A percentile compares a stretch with the other conserved stretches of the same genome.
Conservation (phyloP, 2,329 filamentous ascomycete species). For the Lachnellula cervina region DNA sequence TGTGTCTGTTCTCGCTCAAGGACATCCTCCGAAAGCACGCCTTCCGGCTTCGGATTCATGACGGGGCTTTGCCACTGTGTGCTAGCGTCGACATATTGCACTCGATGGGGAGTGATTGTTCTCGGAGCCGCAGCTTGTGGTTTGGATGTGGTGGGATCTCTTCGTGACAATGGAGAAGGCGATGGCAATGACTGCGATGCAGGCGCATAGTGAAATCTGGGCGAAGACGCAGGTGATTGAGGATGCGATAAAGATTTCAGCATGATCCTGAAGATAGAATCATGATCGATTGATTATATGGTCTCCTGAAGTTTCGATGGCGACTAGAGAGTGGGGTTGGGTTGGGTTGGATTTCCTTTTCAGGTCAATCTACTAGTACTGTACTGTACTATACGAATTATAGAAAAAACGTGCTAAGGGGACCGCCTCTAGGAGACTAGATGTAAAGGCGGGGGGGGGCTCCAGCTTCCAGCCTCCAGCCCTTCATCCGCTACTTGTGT, state of each 20-base stretch:
- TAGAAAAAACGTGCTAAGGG: too few relatives aligned
- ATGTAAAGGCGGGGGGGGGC: too few relatives aligned
- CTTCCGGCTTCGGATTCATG: slow-evolving; percentile 19
- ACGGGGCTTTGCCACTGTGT: slow-evolving; percentile 28
- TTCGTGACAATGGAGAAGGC: slow-evolving; percentile 23
- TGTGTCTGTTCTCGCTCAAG: slow-evolving; percentile 2
- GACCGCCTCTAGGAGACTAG: too few relatives aligned
- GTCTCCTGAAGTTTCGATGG: not conserved
- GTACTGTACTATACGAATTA: too few relatives aligned
- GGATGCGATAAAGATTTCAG: slow-evolving; percentile 26
- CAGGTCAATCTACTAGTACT: not conserved
- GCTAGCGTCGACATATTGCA: slow-evolving; percentile 28
- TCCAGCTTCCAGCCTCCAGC: too few relatives aligned
- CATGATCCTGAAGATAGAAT: slow-evolving; percentile 24
- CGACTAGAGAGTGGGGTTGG: not conserved
- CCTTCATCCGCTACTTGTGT: too few relatives aligned
- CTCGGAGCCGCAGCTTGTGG: slow-evolving; percentile 13
- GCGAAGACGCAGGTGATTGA: slow-evolving; percentile 26
- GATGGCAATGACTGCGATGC: slow-evolving; percentile 18
- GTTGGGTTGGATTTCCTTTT: not conserved
- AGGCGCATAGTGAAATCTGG: slow-evolving; percentile 28
- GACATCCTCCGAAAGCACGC: slow-evolving; percentile 3
- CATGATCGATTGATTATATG: slow-evolving; percentile 12
- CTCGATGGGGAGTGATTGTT: slow-evolving; percentile 11
- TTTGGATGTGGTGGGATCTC: slow-evolving; percentile 17